Evolutionary conservation across 2,329 filamentous ascomycete genomes (phyloP).

Genomic region (Arthrobotrys pseudoclavata): DNA sequence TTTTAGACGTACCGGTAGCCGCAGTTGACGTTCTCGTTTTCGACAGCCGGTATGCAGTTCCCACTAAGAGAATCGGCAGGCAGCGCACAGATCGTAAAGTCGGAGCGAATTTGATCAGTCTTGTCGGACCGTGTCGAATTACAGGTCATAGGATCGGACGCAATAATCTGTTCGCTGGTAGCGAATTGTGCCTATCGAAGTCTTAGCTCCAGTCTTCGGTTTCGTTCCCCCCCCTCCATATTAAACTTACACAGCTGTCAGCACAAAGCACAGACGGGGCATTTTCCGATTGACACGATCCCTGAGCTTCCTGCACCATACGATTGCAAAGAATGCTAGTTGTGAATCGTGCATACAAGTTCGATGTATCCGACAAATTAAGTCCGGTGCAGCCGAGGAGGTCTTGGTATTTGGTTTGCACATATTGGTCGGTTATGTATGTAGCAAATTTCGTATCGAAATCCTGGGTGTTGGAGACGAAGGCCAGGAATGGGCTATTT

Average conservation of each 20-base stretch:
- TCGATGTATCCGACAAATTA: constrained; percentile 81
- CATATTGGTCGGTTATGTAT: constrained; percentile 82
- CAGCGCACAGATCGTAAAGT: constrained; percentile 89
- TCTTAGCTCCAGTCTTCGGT: constrained; percentile 47
- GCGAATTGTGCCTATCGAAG: constrained; percentile 79
- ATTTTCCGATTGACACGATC: constrained; percentile 76
- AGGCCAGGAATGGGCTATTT: constrained; percentile 83
- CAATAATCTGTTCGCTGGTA: constrained; percentile 87
- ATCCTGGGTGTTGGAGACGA: constrained; percentile 79
- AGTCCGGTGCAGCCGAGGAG: constrained; percentile 84
- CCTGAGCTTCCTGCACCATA: constrained; percentile 82
- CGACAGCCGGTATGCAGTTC: constrained; percentile 79
- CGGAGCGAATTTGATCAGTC: constrained; percentile 83
- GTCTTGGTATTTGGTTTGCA: constrained; percentile 77
- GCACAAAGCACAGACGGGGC: constrained; percentile 81
- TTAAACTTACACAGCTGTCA: constrained; percentile 79
- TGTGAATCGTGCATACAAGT: constrained; percentile 92
- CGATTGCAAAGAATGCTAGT: constrained; percentile 92
- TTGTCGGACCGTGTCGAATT: constrained; percentile 75
- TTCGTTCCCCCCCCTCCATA: background rate
- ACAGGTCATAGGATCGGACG: constrained; percentile 81
- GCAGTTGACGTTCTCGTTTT: constrained; percentile 88
- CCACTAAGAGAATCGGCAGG: constrained; percentile 83
- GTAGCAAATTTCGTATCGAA: constrained; percentile 82
- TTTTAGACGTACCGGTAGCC: constrained; percentile 74